Conservation (phyloP, 2,329 filamentous ascomycete species). For the Eurotiales sp. region DNA sequence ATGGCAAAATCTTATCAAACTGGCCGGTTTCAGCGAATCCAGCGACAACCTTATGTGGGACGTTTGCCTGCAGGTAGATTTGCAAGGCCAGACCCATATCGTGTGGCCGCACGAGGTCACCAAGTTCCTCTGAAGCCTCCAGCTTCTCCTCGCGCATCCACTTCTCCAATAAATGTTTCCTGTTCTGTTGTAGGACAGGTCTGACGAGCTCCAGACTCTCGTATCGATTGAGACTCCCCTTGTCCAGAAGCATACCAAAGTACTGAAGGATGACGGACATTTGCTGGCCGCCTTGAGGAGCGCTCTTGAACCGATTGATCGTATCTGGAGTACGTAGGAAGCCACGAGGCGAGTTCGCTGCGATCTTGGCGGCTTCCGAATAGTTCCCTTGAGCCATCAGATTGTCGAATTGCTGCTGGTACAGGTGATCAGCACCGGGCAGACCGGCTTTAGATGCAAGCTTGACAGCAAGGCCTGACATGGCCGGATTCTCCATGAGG, state of each 20-base stretch:
- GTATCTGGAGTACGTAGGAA: constrained; percentile 93
- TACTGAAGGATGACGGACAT: constrained; percentile 96
- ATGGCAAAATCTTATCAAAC: constrained; percentile 94
- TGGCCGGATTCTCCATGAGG: constrained; percentile 92
- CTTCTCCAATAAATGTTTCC: constrained; percentile 94
- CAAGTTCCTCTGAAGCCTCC: constrained; percentile 91
- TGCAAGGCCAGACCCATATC: constrained; percentile 82
- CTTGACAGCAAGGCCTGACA: constrained; percentile 90
- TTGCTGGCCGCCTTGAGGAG: constrained; percentile 65
- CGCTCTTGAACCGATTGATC: constrained; percentile 90
- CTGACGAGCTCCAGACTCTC: constrained; percentile 92
- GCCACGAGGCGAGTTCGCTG: constrained; percentile 91
- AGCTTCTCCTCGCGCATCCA: constrained; percentile 97
- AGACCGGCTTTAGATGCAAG: constrained; percentile 91
- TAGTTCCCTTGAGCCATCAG: constrained; percentile 77
- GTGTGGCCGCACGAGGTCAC: constrained; percentile 86
- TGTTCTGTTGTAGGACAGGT: constrained; percentile 86
- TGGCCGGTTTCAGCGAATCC: constrained; percentile 93
- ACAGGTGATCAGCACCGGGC: constrained; percentile 89
- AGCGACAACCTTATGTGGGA: constrained; percentile 90
- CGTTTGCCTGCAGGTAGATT: constrained; percentile 88
- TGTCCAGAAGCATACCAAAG: constrained; percentile 94
- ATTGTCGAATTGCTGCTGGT: constrained; percentile 88
- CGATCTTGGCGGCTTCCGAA: constrained; percentile 86
- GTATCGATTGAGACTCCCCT: constrained; percentile 85